Evolutionary conservation across 2,329 filamentous ascomycete genomes (phyloP).

Genomic region (Aureobasidium pullulans): DNA sequence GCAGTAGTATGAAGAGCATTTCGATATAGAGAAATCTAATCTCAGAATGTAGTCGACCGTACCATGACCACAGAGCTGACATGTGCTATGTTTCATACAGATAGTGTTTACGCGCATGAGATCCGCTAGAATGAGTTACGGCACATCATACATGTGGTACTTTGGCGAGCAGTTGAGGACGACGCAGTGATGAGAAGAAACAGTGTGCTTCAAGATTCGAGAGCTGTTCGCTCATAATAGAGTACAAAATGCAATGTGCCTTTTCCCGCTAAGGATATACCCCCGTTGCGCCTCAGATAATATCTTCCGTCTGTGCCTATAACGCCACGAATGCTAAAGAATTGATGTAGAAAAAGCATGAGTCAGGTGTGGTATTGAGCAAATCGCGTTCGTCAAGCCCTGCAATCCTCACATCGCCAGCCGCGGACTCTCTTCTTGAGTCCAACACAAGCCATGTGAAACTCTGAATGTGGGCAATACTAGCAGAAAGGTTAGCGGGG

Average conservation of each 20-base stretch:
- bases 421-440: constrained; percentile 12
- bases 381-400: neutral
- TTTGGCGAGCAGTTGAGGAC: neutral
- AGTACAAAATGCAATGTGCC: neutral
- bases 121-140: too few relatives aligned
- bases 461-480: constrained; percentile 17
- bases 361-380: neutral
- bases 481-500: neutral
- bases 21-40: too few relatives aligned
- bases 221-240: neutral
- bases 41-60: too few relatives aligned
- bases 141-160: too few relatives aligned
- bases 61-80: too few relatives aligned
- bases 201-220: neutral
- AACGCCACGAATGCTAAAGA: neutral
- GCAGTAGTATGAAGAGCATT: too few relatives aligned
- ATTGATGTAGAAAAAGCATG: neutral
- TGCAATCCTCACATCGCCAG: constrained; percentile 21
- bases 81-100: too few relatives aligned
- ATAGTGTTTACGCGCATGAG: too few relatives aligned
- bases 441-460: constrained; percentile 23
- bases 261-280: neutral
- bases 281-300: neutral
- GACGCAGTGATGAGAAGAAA: neutral
- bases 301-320: neutral